Base-by-base conservation (phyloP, 2,329 filamentous ascomycete genomes). In the Fusarium buharicum region DNA sequence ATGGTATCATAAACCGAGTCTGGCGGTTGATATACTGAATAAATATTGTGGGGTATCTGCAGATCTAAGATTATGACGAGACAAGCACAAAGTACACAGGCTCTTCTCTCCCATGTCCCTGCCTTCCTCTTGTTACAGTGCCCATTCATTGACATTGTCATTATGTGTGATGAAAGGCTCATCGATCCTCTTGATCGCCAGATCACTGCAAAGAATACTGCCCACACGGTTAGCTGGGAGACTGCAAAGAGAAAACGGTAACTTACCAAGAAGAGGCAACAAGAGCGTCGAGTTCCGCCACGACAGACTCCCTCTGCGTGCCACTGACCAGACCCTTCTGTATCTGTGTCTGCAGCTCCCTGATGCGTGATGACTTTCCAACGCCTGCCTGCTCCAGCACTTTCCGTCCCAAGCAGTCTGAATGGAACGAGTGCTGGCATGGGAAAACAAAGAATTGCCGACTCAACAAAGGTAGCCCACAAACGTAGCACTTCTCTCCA, bases 391-490 rank as follows among this genome's bases (percentile, higher is more conserved):
- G 89, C 74, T 94, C 91, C 49, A 97, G 83, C 1, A 98, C 92
- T 72, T 90, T 90, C 70, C 87, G 89, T 0, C 92, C 94, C 44
- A 99, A 78, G 74, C 95, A 99, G 74, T 99, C 95, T 37, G 91
- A 94, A 76, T 99, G 95, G 72, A 99, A 99, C 4, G 93, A 91
- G 77, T 99, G 95, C 79, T 99, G 95, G 76, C 95, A 99, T 0
- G 95, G 95, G 67, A 99, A 99, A 16, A 99, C 95, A 69, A 98
- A 99, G 77, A 99, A 99, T 70, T 97, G 93, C 50, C 93, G 81
- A 72, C 91, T 93, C 14, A 99, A 82, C 50, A 99, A 79, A 10
- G 95, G 95, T 52, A 98, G 78, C 0, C 88, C 86, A 72, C 95
- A 99, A 3, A 90, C 86, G 78, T 94, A 96, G 76, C 95, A 99